These are phyloP conservation scores for Plenodomus lindquistii DNA, from an alignment of 2,329 filamentous ascomycete genomes.

Conservation along the genomic window DNA sequence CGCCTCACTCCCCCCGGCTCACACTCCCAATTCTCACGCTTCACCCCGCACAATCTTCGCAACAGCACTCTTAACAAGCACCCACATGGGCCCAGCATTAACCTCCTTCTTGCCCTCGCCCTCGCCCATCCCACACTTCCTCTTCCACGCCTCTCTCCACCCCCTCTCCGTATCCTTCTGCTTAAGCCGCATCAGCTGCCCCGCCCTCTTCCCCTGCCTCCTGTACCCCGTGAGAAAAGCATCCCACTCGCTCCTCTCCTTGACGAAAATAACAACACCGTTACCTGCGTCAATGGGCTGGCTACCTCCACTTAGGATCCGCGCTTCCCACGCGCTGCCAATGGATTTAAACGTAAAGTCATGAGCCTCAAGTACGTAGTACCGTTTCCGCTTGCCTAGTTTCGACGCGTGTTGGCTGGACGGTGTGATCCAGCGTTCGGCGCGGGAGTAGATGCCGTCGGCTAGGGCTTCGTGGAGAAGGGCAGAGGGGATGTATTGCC, in stretches of 20 bases:
- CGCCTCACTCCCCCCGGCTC: background rate
- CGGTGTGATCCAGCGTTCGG: slow-evolving; percentile 28
- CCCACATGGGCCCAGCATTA: slow-evolving; percentile 33
- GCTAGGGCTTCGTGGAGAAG: slow-evolving; percentile 25
- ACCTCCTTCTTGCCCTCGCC: slow-evolving; percentile 20
- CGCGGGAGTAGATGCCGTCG: slow-evolving; percentile 29
- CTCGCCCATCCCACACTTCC: slow-evolving; percentile 27
- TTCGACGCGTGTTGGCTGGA: slow-evolving; percentile 16
- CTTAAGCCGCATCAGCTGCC: slow-evolving; percentile 22
- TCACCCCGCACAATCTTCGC: slow-evolving; percentile 27
- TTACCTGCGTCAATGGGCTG: slow-evolving; percentile 31
- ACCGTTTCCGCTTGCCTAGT: slow-evolving; percentile 25
- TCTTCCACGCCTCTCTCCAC: slow-evolving; percentile 30
- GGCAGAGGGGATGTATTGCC: slow-evolving; percentile 19
- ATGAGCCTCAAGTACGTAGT: slow-evolving; percentile 26
- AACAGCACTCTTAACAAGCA: slow-evolving; percentile 30
- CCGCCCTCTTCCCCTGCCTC: slow-evolving; percentile 24
- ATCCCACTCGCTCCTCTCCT: slow-evolving; percentile 27
- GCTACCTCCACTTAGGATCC: slow-evolving; percentile 21
- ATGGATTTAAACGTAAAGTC: slow-evolving; percentile 23
- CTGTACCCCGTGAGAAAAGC: slow-evolving; percentile 29
- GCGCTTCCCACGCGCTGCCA: slow-evolving; percentile 26
- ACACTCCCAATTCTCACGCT: slow-evolving; percentile 13
- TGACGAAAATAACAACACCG: slow-evolving; percentile 29
- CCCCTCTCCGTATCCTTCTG: slow-evolving; percentile 25